Evolutionary conservation across 768 basidiomycete genomes (phyloP).

Genomic region (Trametes villosa): DNA sequence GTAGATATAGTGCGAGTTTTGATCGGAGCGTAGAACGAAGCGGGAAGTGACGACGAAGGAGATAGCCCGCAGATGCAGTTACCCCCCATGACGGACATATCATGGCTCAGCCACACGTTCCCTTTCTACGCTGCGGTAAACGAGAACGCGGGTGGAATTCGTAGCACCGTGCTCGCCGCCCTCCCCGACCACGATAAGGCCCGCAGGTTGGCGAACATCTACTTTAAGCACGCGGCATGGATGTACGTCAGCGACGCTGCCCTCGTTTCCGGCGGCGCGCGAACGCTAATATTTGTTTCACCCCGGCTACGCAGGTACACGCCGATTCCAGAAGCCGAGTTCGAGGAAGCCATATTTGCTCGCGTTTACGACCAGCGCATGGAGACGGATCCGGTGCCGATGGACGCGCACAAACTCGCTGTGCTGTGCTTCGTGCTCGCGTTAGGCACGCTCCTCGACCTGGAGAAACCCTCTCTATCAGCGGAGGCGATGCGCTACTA

Average conservation of each 20-base stretch:
- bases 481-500: slow-evolving; percentile 62
- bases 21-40: slow-evolving; percentile 53
- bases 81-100: slow-evolving; percentile 55
- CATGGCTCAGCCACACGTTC: slow-evolving; percentile 65
- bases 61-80: slow-evolving; percentile 43
- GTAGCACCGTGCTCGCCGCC: slow-evolving; percentile 47
- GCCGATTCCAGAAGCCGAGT: slow-evolving; percentile 64
- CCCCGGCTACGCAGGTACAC: slow-evolving; percentile 52
- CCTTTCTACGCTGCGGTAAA: slow-evolving; percentile 52
- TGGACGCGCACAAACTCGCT: slow-evolving; percentile 57
- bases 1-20: slow-evolving; percentile 11
- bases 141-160: slow-evolving; percentile 49
- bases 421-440: slow-evolving; percentile 69
- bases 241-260: slow-evolving; percentile 49
- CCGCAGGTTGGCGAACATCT: slow-evolving; percentile 49
- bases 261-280: slow-evolving; percentile 3
- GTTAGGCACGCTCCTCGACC: slow-evolving; percentile 64
- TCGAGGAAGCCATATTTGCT: slow-evolving; percentile 52
- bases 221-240: slow-evolving; percentile 73
- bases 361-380: slow-evolving; percentile 52
- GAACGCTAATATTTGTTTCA: background rate
- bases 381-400: slow-evolving; percentile 31
- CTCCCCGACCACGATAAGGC: slow-evolving; percentile 47
- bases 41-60: slow-evolving; percentile 58
- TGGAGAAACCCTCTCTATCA: slow-evolving; percentile 55